These are phyloP conservation scores for Galerina sulciceps DNA, from an alignment of 768 basidiomycete species.

Conservation along the genomic window DNA sequence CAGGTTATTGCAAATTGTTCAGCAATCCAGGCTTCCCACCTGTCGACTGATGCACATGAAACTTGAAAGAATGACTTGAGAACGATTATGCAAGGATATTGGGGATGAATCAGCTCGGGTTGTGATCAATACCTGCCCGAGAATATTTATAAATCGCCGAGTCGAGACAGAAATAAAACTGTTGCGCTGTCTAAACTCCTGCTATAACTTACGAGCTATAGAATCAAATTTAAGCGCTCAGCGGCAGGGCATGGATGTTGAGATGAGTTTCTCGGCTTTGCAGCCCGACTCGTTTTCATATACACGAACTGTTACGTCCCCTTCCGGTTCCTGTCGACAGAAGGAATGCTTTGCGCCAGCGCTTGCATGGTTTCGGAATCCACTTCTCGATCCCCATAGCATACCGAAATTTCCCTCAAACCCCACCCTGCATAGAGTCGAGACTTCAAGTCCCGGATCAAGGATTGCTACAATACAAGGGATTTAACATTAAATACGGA, in stretches of 20 bases:
- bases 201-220: too few relatives aligned
- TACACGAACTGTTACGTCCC: not conserved
- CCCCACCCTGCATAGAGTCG: conserved; percentile 35
- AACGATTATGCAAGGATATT: too few relatives aligned
- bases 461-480: conserved; percentile 19
- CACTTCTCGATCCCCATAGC: conserved; percentile 21
- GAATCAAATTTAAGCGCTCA: conserved; percentile 1
- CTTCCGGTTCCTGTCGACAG: conserved; percentile 34
- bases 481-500: not conserved
- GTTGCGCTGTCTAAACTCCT: too few relatives aligned
- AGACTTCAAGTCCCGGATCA: conserved; percentile 26
- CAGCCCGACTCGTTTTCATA: not conserved
- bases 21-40: too few relatives aligned
- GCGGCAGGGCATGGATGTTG: too few relatives aligned
- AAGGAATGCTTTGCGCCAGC: conserved; percentile 34
- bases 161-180: not conserved
- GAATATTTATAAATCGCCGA: not conserved
- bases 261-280: too few relatives aligned
- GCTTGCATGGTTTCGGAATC: conserved; percentile 35
- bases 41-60: too few relatives aligned
- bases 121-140: too few relatives aligned
- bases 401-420: conserved; percentile 38
- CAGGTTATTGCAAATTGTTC: too few relatives aligned
- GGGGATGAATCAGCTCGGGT: too few relatives aligned
- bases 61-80: too few relatives aligned